phyloP scores from a whole-genome alignment of 345 rosid species.

The Salix koriyanagi region DNA sequence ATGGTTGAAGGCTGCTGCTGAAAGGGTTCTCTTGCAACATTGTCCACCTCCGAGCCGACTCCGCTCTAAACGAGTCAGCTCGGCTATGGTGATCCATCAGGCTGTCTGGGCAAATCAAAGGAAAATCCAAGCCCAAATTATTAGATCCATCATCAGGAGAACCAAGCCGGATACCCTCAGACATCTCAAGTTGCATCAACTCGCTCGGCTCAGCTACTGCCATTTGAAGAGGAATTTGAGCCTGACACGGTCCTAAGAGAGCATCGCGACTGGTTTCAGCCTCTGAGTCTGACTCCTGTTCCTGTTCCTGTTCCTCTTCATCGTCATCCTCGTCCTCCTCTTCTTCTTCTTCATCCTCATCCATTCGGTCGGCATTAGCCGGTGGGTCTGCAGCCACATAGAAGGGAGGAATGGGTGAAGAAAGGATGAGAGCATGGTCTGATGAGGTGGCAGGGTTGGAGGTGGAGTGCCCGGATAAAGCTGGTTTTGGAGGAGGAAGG shows the following conservation, averaged over 20 bases:
- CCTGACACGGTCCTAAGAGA: not conserved
- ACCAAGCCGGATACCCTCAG: slow-evolving; percentile 72
- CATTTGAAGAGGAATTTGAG: slow-evolving; percentile 18
- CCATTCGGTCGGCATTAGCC: slow-evolving; percentile 17
- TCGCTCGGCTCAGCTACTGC: slow-evolving; percentile 51
- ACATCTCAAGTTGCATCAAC: slow-evolving; percentile 70
- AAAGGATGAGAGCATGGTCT: slow-evolving; percentile 37
- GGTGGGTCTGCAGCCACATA: slow-evolving; percentile 30
- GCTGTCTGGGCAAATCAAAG: slow-evolving; percentile 21
- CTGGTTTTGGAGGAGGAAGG: slow-evolving; percentile 57
- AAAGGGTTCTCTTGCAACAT: slow-evolving; percentile 28
- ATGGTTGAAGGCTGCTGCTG: slow-evolving; percentile 22
- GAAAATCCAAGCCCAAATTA: slow-evolving; percentile 57
- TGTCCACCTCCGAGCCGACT: slow-evolving; percentile 51
- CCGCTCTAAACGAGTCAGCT: slow-evolving; percentile 40
- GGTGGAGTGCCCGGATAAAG: slow-evolving; percentile 74
- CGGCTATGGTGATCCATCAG: slow-evolving; percentile 29
- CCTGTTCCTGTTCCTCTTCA: slow-evolving; percentile 21
- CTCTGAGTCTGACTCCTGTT: slow-evolving; percentile 18
- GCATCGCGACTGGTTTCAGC: slow-evolving; percentile 27
- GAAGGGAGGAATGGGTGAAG: slow-evolving; percentile 31
- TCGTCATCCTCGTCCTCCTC: slow-evolving; percentile 39
- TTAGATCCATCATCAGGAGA: slow-evolving; percentile 78
- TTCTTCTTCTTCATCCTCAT: slow-evolving; percentile 39
- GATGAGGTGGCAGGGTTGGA: slow-evolving; percentile 62